These are phyloP conservation scores for Penicillium concentricum DNA, from an alignment of 2,329 filamentous ascomycete species.

Conservation along the genomic window DNA sequence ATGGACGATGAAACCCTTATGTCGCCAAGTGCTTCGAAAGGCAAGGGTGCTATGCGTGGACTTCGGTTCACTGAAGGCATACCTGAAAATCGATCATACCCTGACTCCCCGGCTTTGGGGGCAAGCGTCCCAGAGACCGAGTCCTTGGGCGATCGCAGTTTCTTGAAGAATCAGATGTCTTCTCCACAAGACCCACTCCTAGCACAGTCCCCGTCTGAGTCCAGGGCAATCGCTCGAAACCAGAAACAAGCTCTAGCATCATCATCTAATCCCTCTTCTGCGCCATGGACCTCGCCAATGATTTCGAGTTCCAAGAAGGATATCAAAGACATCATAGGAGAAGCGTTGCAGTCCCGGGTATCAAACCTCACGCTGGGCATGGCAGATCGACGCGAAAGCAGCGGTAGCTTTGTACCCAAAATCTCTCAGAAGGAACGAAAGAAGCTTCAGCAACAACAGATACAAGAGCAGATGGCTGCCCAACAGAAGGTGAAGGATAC, in stretches of 20 bases:
- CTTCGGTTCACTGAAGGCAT: constrained; percentile 14
- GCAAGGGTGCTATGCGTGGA: constrained; percentile 29
- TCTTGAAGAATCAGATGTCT: constrained; percentile 31
- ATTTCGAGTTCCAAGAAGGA: constrained; percentile 65
- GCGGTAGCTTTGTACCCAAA: constrained; percentile 53
- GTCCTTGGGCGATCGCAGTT: constrained; percentile 28
- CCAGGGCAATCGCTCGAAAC: constrained; percentile 18
- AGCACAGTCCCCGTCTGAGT: constrained; percentile 27
- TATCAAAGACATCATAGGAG: constrained; percentile 73
- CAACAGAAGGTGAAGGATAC: constrained; percentile 37
- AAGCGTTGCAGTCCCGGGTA: constrained; percentile 52
- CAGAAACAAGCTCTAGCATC: constrained; percentile 27
- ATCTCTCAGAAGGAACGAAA: constrained; percentile 93
- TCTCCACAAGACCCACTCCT: constrained; percentile 19
- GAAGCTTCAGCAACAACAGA: constrained; percentile 69
- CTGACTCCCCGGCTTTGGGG: constrained; percentile 27
- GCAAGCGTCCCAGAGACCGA: constrained; percentile 27
- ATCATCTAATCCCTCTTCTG: constrained; percentile 32
- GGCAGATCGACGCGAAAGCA: constrained; percentile 45
- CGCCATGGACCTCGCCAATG: constrained; percentile 55
- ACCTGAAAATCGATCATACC: constrained; percentile 19
- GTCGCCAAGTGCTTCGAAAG: constrained; percentile 31
- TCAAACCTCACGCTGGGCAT: constrained; percentile 56
- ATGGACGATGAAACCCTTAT: constrained; percentile 75
- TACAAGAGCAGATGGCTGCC: constrained; percentile 42